Base-by-base conservation (phyloP, 768 basidiomycete species). In the Lactifluus piperatus region DNA sequence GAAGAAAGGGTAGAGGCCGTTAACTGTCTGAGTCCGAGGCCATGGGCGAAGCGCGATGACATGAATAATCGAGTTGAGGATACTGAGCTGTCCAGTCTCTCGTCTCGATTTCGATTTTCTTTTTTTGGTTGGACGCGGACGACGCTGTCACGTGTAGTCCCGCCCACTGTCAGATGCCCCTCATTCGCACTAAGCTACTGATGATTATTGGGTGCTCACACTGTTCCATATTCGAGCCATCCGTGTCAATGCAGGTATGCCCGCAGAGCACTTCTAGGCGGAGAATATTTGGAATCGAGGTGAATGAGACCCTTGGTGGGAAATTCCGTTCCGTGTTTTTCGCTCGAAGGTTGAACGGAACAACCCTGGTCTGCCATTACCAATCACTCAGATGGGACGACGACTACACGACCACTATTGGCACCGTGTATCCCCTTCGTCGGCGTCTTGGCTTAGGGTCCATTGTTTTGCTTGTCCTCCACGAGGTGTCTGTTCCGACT, bases 11-110 rank as follows among this genome's bases (percentile, higher is more conserved):
- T 13, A 14, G 57, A 30, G 34, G 62, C 10, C 27, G 52, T 53
- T 51, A 51, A 41, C 20, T 54, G 45, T 41, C 51, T 63, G 29
- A 44, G 47, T 56, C 45, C 44, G 51, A 64, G 54, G 47, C 45
- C 57, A 54, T 56, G 41, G 20, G 63, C 16, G 22, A 57, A 26
- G 49, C 62, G 63, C 48, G 50, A 30, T 41, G 63, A 62, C 63
- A 64, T 64, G 51, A 50, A 54, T 44, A 46, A 39, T 10, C 14
- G n/a, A 18, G 46, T 49, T 56, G 29, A 41, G 22, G 54, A 27
- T 22, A 54, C 34, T 18, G 36, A 22, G 18, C 10, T 32, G 10
- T n/a, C n/a, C n/a, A n/a, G n/a, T n/a, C n/a, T n/a, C n/a, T n/a
- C n/a, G n/a, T n/a, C n/a, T n/a, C n/a, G n/a, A n/a, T n/a, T n/a